Conservation (phyloP, 805 yeast species). For the Lipomyces starkeyi region DNA sequence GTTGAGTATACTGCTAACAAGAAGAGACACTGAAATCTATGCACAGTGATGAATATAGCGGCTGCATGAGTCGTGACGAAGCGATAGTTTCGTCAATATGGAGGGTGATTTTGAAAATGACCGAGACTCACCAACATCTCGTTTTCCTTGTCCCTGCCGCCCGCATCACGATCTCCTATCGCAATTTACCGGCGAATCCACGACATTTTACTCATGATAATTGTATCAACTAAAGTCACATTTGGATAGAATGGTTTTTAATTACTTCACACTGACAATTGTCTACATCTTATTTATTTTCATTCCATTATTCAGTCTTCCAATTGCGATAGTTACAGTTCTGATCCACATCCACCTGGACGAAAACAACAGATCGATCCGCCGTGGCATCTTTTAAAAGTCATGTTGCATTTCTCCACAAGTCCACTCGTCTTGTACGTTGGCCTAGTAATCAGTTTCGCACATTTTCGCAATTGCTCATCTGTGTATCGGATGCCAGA, state of each 20-base stretch:
- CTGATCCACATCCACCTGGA: neutral
- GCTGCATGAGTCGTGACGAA: neutral
- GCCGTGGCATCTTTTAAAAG: neutral
- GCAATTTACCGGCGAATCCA: neutral
- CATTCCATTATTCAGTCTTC: conserved; percentile 1
- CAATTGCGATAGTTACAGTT: conserved; percentile 1
- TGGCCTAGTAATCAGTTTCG: neutral
- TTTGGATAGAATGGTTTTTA: neutral
- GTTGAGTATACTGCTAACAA: neutral
- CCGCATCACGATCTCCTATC: neutral
- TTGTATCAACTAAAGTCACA: neutral
- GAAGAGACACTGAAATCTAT: too few species aligned
- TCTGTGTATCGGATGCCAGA: neutral
- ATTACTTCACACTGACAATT: neutral
- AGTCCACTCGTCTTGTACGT: neutral
- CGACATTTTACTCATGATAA: neutral
- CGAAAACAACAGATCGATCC: neutral
- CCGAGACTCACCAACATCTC: neutral
- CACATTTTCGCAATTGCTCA: neutral
- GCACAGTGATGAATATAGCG: neutral
- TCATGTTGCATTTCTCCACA: neutral
- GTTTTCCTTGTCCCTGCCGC: neutral
- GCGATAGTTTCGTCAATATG: neutral
- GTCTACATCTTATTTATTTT: neutral
- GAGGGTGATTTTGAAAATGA: neutral